Conservation (phyloP, 2,329 filamentous ascomycete genomes). For the Metarhizium sp. region DNA sequence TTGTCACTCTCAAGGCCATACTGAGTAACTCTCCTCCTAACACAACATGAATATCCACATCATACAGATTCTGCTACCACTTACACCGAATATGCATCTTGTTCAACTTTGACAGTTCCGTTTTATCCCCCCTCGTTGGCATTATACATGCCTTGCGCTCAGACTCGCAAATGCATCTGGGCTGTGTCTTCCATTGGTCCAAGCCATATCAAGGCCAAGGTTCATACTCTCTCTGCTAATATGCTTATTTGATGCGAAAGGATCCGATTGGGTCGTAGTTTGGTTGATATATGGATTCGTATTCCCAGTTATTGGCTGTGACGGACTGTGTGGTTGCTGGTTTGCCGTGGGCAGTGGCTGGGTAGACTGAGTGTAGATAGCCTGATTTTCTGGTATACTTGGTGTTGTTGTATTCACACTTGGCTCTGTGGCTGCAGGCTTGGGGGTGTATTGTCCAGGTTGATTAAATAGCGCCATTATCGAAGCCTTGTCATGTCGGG, state of each 20-base stretch:
- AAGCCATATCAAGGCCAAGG: slow-evolving; percentile 53
- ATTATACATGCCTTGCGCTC: slow-evolving; percentile 48
- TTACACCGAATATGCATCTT: neutral
- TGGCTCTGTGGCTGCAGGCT: slow-evolving; percentile 20
- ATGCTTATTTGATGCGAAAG: slow-evolving; percentile 22
- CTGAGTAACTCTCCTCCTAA: neutral
- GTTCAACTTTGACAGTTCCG: neutral
- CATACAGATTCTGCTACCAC: neutral
- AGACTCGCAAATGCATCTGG: slow-evolving; percentile 73
- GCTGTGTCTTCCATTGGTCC: slow-evolving; percentile 63
- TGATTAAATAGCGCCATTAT: slow-evolving; percentile 70
- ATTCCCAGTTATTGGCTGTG: slow-evolving; percentile 28
- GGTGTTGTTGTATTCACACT: slow-evolving; percentile 17
- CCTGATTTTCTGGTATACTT: slow-evolving; percentile 20
- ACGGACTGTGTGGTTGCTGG: slow-evolving; percentile 18
- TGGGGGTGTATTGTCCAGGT: slow-evolving; percentile 38
- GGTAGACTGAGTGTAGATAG: slow-evolving; percentile 12
- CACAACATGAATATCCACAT: neutral
- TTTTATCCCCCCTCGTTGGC: slow-evolving; percentile 6
- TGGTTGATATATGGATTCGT: slow-evolving; percentile 50
- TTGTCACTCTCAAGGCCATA: neutral
- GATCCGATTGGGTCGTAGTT: slow-evolving; percentile 29
- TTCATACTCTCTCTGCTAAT: slow-evolving; percentile 63
- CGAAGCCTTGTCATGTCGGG: slow-evolving; percentile 57
- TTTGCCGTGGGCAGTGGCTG: slow-evolving; percentile 18